phyloP scores from a whole-genome alignment of 2,329 filamentous ascomycete genomes.

The Pseudogymnoascus sp. region DNA sequence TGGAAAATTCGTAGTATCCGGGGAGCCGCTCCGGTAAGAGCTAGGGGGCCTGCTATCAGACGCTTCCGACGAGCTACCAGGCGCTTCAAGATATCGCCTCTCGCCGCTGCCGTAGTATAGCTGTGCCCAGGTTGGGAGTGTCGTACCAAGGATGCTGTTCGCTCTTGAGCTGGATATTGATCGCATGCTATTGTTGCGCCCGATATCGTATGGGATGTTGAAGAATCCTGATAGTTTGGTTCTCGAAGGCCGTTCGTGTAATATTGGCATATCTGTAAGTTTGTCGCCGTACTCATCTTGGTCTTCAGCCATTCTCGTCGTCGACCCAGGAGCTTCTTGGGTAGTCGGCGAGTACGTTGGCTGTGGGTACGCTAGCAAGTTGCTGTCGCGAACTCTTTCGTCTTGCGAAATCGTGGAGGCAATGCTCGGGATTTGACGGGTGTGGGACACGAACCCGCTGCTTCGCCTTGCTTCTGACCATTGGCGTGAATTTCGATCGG shows the following conservation, averaged over 20 bases:
- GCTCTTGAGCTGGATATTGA: conserved; percentile 35
- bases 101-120: conserved; percentile 67
- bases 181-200: conserved; percentile 27
- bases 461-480: conserved; percentile 38
- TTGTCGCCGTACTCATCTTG: conserved; percentile 60
- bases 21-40: conserved; percentile 41
- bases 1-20: conserved; percentile 42
- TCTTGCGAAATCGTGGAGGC: conserved; percentile 38
- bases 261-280: conserved; percentile 50
- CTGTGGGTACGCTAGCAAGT: conserved; percentile 43
- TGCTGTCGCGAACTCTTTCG: conserved; percentile 18
- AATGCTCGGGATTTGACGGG: conserved; percentile 50
- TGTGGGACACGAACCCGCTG: conserved; percentile 42
- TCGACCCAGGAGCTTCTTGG: conserved; percentile 28
- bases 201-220: conserved; percentile 38
- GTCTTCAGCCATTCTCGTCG: conserved; percentile 44
- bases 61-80: conserved; percentile 24
- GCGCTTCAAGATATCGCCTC: conserved; percentile 41
- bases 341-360: conserved; percentile 35
- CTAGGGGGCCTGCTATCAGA: conserved; percentile 41
- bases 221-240: conserved; percentile 46
- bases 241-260: conserved; percentile 47
- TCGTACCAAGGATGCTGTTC: conserved; percentile 35
- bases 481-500: conserved; percentile 40
- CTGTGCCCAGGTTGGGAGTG: conserved; percentile 42